Percentiles rank a stretch among this genome's conserved stretches.
These are phyloP conservation scores for Tribonema minus DNA, from an alignment of 108 stramenopile genomes.

Conservation along the genomic window DNA sequence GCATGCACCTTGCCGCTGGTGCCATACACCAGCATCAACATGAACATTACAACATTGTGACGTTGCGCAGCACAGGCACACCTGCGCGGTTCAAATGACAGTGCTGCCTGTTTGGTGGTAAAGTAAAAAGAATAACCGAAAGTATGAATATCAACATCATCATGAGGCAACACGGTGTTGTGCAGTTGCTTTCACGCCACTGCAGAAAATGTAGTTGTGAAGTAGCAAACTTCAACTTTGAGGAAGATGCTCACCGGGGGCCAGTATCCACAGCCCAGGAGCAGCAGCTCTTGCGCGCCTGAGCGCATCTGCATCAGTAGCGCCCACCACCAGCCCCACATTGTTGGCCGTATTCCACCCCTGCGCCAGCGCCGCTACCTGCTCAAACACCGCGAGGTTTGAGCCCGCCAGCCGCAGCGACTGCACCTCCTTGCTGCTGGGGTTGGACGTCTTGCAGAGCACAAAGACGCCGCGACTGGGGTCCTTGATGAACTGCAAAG, in stretches of 20 bases:
- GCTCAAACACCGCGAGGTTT: constrained; percentile 64
- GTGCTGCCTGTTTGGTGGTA: no score
- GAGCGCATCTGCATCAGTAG: constrained; percentile 83
- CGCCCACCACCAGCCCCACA: constrained; percentile 94
- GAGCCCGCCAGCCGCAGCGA: constrained; percentile 57
- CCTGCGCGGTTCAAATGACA: no score
- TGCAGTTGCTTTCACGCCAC: no score
- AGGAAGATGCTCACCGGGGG: constrained; percentile 69
- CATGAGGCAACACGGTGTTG: no score
- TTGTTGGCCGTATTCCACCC: constrained; percentile 50
- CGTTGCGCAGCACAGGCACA: no score
- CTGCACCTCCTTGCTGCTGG: constrained; percentile 81
- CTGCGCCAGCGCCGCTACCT: constrained; percentile 70
- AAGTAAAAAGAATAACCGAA: no score
- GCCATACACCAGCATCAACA: no score
- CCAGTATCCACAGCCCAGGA: constrained; percentile 82
- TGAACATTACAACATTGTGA: no score
- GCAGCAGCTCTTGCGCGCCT: constrained; percentile 68
- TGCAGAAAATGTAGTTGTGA: no score
- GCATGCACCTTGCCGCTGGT: no score
- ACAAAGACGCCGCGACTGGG: constrained; percentile 83
- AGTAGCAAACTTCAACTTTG: no score
- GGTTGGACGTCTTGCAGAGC: constrained; percentile 98
- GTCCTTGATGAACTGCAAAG: constrained; percentile 62
- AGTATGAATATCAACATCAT: no score